phyloP scores from a whole-genome alignment of 2,329 filamentous ascomycete genomes.

The Paecilomyces niveus region DNA sequence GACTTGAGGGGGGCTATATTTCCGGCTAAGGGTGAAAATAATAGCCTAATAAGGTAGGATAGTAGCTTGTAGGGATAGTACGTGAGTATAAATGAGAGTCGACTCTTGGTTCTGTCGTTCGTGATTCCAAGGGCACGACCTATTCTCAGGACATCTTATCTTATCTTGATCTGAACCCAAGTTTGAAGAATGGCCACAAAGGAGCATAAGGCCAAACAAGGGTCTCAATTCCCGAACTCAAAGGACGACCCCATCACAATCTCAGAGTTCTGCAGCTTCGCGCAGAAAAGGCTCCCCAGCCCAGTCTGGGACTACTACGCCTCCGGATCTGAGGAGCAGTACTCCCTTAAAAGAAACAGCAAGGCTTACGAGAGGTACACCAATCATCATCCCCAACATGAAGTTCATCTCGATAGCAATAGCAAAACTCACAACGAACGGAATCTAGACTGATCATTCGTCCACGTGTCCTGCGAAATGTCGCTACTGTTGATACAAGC shows the following conservation, averaged over 20 bases:
- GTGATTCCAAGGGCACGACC: too few relatives aligned
- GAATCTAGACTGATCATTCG: slow-evolving; percentile 12
- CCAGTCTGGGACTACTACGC: neutral
- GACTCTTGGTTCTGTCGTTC: too few relatives aligned
- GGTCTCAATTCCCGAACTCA: neutral
- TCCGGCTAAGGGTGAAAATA: too few relatives aligned
- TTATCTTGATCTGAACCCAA: neutral
- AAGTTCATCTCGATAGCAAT: neutral
- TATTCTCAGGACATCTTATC: too few relatives aligned
- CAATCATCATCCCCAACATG: neutral
- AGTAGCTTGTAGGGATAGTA: too few relatives aligned
- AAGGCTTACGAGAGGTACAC: neutral
- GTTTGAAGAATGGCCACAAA: neutral
- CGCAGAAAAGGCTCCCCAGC: neutral
- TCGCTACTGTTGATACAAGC: slow-evolving; percentile 28
- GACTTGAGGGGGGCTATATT: too few relatives aligned
- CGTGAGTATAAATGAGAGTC: too few relatives aligned
- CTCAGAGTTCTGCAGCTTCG: neutral
- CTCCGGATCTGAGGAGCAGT: neutral
- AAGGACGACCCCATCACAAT: neutral
- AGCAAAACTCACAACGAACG: too few relatives aligned
- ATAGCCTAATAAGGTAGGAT: too few relatives aligned
- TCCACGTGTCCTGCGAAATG: slow-evolving; percentile 32
- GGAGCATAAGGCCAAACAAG: neutral
- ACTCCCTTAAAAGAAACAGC: neutral